Percentiles rank a stretch among this genome's conserved stretches.
Conservation (phyloP, 2,329 filamentous ascomycete species). For the Lecanosticta acicola region DNA sequence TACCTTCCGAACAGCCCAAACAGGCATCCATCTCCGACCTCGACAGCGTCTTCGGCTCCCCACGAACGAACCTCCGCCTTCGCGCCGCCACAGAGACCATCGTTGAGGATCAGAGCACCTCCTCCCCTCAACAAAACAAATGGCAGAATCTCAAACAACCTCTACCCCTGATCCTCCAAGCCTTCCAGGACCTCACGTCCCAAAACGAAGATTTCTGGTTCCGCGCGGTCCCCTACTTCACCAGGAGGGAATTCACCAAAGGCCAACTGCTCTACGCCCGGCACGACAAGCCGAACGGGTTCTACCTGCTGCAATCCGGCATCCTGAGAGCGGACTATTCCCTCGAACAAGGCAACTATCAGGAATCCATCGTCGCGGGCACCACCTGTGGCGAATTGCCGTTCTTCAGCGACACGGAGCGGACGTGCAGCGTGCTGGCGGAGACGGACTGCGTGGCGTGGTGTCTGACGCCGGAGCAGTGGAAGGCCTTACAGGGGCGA, state of each 20-base stretch:
- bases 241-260: conserved; percentile 58
- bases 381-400: conserved; percentile 94
- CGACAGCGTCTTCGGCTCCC: conserved; percentile 56
- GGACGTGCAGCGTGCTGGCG: conserved; percentile 79
- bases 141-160: conserved; percentile 89
- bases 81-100: conserved; percentile 73
- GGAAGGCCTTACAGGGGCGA: conserved; percentile 64
- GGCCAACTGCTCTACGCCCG: conserved; percentile 72
- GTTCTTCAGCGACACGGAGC: conserved; percentile 85
- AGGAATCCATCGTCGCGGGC: conserved; percentile 87
- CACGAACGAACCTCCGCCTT: conserved; percentile 69
- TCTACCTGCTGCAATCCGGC: conserved; percentile 85
- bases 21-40: conserved; percentile 22
- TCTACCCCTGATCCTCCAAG: conserved; percentile 82
- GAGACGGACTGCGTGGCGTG: conserved; percentile 69
- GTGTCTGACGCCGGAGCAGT: conserved; percentile 67
- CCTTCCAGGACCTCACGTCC: conserved; percentile 82
- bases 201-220: conserved; percentile 97
- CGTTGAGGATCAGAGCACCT: conserved; percentile 45
- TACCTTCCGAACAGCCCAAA: conserved; percentile 26
- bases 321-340: conserved; percentile 88
- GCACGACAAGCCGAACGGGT: conserved; percentile 69
- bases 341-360: conserved; percentile 79
- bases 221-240: conserved; percentile 69
- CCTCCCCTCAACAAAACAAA: conserved; percentile 51